Evolutionary conservation across 108 stramenopile species (phyloP), one percentile per base, ranked within the genome.

Genomic region (Aurantiochytrium sp.): DNA sequence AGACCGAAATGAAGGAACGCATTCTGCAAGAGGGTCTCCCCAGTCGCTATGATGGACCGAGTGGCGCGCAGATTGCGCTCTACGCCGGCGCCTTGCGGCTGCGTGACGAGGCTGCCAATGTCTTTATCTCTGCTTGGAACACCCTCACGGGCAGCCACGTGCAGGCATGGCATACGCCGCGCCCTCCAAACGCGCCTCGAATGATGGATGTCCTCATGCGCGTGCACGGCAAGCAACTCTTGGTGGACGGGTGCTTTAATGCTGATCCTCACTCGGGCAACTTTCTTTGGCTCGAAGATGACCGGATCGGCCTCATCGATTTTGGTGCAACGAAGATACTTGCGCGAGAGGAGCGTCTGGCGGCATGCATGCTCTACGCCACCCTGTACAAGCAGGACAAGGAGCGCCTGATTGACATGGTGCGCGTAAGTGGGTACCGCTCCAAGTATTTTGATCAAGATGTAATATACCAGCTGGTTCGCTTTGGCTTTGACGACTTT

Each of bases 401-500:
- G 45, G 19, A 6, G 23, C 19, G 51, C 3, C 76, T 83, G 19
- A 53, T 83, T 21, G 76, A 47, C 25, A 53, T 83, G 76, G 76
- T 83, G 51, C 76, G 76, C 49, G 49, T 53, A 47, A 53, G 76
- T 23, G 76, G 76, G n/a, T 83, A 83, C 51, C 76, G 76, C 10
- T 83, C 76, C 10, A 83, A 83, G 76, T 23, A 83, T 83, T 83
- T 83, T 53, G 76, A 83, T 45, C 6, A 83, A 2, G 76, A 83
- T 23, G 76, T 83, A 6, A 83, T 83, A 12, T 83, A 53, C 4
- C 43, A 83, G 14, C 28, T 83, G 4, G 23, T 83, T 83, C 76
- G 76, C 51, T 83, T 83, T 83, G 76, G 76, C 76, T 83, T 53
- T 53, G 76, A 83, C 51, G 51, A 47, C 28, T 83, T 83, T 83